A percentile compares a stretch with the other conserved stretches of the same genome.
Evolutionary conservation across 805 yeast species (phyloP).

Genomic region (Candida endomychidarum): DNA sequence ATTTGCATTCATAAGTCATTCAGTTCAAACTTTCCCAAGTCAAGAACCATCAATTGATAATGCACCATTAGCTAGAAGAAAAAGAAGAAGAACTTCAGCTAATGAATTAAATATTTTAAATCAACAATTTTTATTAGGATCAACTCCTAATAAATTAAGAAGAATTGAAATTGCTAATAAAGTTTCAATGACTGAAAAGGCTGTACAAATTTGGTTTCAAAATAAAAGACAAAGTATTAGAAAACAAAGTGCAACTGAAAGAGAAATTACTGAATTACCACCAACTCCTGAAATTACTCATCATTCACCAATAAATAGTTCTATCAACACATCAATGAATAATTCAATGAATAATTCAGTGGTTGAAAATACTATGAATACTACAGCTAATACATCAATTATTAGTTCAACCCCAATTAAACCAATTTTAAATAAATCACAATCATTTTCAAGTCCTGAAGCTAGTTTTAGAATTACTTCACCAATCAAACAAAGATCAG

Average conservation of each 20-base stretch:
- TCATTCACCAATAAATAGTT: constrained; percentile 9
- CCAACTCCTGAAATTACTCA: constrained; percentile 31
- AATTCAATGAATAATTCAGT: constrained; percentile 7
- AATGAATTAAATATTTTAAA: constrained; percentile 80
- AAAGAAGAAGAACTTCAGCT: constrained; percentile 93
- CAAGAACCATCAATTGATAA: constrained; percentile 85
- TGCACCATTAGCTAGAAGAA: constrained; percentile 89
- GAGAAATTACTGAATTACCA: constrained; percentile 43
- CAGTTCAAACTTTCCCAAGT: constrained; percentile 82
- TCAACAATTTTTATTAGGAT: constrained; percentile 70
- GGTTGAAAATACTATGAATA: constrained; percentile 7
- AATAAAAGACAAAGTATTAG: constrained; percentile 85
- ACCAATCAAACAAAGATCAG: constrained; percentile 23
- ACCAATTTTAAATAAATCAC: constrained; percentile 20
- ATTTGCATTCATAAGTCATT: constrained; percentile 91
- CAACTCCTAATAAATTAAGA: constrained; percentile 77
- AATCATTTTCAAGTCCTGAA: constrained; percentile 23
- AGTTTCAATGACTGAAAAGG: constrained; percentile 94
- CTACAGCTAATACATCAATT: constrained; percentile 15
- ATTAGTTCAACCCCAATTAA: constrained; percentile 29
- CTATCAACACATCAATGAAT: constrained; percentile 4
- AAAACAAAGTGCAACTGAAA: constrained; percentile 41
- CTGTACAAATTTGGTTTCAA: constrained; percentile 98
- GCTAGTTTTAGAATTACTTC: constrained; percentile 13
- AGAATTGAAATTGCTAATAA: constrained; percentile 75